These are phyloP conservation scores for Penicillium brasilianum DNA, from an alignment of 2,329 filamentous ascomycete species.

Conservation along the genomic window DNA sequence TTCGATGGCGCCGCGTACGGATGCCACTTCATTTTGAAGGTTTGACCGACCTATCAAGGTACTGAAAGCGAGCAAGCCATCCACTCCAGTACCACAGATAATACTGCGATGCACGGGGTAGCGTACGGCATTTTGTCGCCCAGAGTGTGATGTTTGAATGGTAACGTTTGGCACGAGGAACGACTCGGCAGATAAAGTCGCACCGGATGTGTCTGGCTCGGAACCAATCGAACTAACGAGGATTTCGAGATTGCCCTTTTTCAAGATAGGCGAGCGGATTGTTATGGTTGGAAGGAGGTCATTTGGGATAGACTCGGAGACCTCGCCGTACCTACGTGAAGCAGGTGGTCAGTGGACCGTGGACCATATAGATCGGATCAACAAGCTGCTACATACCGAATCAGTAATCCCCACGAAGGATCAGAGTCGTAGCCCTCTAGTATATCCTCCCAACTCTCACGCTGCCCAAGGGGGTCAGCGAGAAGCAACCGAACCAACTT, in stretches of 20 bases:
- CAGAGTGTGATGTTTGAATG: conserved; percentile 67
- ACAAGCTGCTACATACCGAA: conserved; percentile 55
- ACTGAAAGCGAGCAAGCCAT: conserved; percentile 60
- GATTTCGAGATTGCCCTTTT: conserved; percentile 63
- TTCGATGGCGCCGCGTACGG: conserved; percentile 45
- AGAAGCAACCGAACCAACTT: conserved; percentile 71
- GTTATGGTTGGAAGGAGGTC: conserved; percentile 60
- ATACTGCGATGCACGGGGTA: conserved; percentile 86
- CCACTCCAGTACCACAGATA: conserved; percentile 73
- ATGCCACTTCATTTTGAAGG: conserved; percentile 37
- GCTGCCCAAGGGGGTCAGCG: conserved; percentile 69
- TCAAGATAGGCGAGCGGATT: conserved; percentile 61
- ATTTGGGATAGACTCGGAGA: conserved; percentile 53
- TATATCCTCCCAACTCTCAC: conserved; percentile 70
- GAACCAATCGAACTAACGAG: conserved; percentile 61
- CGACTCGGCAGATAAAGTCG: conserved; percentile 60
- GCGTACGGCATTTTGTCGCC: conserved; percentile 68
- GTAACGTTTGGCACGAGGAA: conserved; percentile 78
- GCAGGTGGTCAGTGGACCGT: not conserved
- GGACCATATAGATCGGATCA: not conserved
- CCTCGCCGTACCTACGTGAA: conserved; percentile 59
- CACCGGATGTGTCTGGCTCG: conserved; percentile 55
- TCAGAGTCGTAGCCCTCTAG: conserved; percentile 57
- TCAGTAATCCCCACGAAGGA: conserved; percentile 63
- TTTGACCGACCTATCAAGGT: conserved; percentile 39